phyloP scores from a whole-genome alignment of 768 basidiomycete genomes.

The Aureoboletus auriporus region DNA sequence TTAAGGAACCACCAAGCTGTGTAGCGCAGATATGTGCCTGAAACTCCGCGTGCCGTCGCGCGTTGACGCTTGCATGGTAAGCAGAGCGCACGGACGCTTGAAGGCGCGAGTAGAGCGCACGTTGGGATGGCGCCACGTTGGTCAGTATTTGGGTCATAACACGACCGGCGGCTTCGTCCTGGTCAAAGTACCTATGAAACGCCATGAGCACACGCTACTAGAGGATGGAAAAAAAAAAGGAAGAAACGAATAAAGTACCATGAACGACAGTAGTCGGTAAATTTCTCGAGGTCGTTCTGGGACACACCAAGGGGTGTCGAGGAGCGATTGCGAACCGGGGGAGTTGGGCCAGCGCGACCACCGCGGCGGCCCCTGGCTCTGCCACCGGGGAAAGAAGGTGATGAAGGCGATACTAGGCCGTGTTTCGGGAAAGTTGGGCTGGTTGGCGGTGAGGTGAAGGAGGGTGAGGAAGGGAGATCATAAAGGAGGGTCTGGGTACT shows the following conservation, averaged over 20 bases:
- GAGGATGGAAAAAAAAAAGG: not conserved
- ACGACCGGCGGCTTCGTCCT: slow-evolving; percentile 74
- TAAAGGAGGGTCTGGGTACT: slow-evolving; percentile 68
- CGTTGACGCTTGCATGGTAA: slow-evolving; percentile 77
- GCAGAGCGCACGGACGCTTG: slow-evolving; percentile 85
- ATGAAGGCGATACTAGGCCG: slow-evolving; percentile 49
- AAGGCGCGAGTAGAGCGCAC: slow-evolving; percentile 80
- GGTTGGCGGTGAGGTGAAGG: slow-evolving; percentile 51
- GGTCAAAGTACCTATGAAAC: slow-evolving; percentile 69
- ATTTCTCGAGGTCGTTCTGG: slow-evolving; percentile 69
- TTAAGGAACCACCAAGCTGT: slow-evolving; percentile 73
- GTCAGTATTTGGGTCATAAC: slow-evolving; percentile 81
- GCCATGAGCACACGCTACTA: slow-evolving; percentile 5
- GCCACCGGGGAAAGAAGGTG: slow-evolving; percentile 47
- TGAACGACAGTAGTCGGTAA: slow-evolving; percentile 71
- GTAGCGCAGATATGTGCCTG: slow-evolving; percentile 80
- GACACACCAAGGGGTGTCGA: slow-evolving; percentile 64
- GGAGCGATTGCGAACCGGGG: slow-evolving; percentile 58
- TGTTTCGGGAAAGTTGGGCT: slow-evolving; percentile 42
- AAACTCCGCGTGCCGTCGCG: slow-evolving; percentile 77
- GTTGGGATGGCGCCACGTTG: slow-evolving; percentile 76
- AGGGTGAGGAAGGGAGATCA: slow-evolving; percentile 61
- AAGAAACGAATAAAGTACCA: slow-evolving; percentile 55
- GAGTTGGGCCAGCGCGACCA: slow-evolving; percentile 47
- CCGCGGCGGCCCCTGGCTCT: slow-evolving; percentile 48